These are phyloP conservation scores for Exophiala bonariae DNA, from an alignment of 2,329 filamentous ascomycete species.

Conservation along the genomic window DNA sequence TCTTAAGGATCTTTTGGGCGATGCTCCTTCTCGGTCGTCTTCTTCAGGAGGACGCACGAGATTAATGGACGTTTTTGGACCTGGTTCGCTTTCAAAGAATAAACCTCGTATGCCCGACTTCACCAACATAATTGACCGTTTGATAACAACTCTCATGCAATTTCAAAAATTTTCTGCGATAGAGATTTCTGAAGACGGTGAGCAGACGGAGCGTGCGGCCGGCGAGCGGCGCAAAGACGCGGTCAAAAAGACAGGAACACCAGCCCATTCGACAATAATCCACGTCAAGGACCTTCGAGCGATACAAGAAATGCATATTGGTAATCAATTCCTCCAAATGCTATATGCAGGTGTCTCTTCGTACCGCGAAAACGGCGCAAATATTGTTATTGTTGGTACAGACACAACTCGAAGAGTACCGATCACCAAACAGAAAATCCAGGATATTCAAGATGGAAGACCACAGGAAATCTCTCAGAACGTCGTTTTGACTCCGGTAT, in stretches of 20 bases:
- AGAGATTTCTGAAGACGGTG: constrained; percentile 4
- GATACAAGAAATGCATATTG: constrained; percentile 64
- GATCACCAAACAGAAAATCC: constrained; percentile 44
- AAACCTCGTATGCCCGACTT: not conserved
- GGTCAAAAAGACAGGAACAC: constrained; percentile 38
- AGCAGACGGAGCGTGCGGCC: constrained; percentile 21
- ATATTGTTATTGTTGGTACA: constrained; percentile 78
- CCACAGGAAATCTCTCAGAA: constrained; percentile 52
- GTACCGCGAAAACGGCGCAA: constrained; percentile 68
- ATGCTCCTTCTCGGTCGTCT: constrained; percentile 13
- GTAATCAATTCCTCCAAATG: constrained; percentile 66
- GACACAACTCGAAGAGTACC: constrained; percentile 57
- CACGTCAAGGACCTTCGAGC: constrained; percentile 81
- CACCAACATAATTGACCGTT: not conserved
- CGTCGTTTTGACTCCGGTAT: constrained; percentile 54
- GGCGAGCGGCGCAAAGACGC: constrained; percentile 47
- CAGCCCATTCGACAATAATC: constrained; percentile 57
- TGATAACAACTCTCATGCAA: constrained; percentile 11
- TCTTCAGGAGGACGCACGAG: no score
- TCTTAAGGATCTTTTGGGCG: constrained; percentile 19
- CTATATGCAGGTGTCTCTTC: constrained; percentile 71
- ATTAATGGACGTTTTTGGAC: no score
- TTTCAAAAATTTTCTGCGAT: constrained; percentile 10
- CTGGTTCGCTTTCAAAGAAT: no score
- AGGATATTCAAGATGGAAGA: constrained; percentile 46